phyloP scores from a whole-genome alignment of 1,284 basidiomycete genomes.

The Irpex sp. region DNA sequence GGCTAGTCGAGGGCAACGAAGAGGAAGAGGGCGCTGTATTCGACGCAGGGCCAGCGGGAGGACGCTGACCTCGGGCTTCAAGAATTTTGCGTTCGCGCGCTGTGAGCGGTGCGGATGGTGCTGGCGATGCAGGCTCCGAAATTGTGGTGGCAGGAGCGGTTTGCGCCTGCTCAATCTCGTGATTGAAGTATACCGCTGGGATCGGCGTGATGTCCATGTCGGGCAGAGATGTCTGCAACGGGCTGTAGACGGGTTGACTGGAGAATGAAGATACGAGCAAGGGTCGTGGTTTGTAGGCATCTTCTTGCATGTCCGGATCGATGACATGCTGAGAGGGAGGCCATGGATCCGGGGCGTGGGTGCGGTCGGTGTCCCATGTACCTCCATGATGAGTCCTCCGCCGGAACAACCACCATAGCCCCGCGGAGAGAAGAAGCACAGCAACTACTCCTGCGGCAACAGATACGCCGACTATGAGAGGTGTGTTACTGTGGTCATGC shows the following conservation, averaged over 20 bases:
- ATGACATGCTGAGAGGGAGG: not conserved
- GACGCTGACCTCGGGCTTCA: slow-evolving; percentile 4
- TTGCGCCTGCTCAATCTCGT: slow-evolving; percentile 2
- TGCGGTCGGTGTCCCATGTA: slow-evolving; percentile 13
- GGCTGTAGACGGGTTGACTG: not conserved
- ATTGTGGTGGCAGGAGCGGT: not conserved
- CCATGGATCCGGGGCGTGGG: slow-evolving; percentile 17
- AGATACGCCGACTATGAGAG: slow-evolving; percentile 16
- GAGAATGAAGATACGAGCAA: not conserved
- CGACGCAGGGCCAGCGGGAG: not conserved
- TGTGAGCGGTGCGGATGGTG: slow-evolving; percentile 12
- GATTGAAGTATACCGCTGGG: slow-evolving; percentile 8
- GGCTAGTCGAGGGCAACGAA: not conserved
- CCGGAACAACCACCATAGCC: slow-evolving; percentile 17
- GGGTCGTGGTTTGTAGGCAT: not conserved
- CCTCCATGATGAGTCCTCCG: slow-evolving; percentile 11
- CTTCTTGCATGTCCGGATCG: slow-evolving; percentile 16
- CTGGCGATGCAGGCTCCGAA: slow-evolving; percentile 15
- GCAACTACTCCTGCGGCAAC: slow-evolving; percentile 20
- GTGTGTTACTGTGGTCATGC: slow-evolving; percentile 6
- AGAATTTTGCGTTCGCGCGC: slow-evolving; percentile 19
- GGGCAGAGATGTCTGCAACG: not conserved
- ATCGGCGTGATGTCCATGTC: slow-evolving; percentile 5
- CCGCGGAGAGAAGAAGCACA: not conserved
- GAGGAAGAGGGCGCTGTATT: not conserved